Conservation (phyloP, 495 filamentous ascomycete genomes). For the Evansstolkia leycettana region DNA sequence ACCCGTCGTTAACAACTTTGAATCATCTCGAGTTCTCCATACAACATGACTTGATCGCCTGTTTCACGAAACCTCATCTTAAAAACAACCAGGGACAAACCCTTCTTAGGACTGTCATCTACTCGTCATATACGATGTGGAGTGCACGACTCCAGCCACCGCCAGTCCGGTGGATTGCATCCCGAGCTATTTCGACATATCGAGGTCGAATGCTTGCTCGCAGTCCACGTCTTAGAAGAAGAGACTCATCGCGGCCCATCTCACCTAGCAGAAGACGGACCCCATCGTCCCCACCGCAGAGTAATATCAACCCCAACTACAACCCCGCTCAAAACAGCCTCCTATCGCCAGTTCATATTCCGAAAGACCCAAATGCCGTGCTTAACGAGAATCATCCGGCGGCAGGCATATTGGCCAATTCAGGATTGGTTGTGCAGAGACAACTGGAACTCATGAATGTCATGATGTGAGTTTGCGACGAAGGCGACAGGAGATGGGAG, state of each 20-base stretch:
- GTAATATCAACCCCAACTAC: conserved; percentile 14
- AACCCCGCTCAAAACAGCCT: conserved; percentile 35
- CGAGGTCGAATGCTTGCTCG: conserved; percentile 15
- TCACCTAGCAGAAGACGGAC: conserved; percentile 3
- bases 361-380: conserved; percentile 49
- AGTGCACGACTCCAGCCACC: conserved; percentile 13
- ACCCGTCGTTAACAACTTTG: too few species aligned
- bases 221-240: conserved; percentile 21
- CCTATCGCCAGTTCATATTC: conserved; percentile 43
- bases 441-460: conserved; percentile 63
- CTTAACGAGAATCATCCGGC: conserved; percentile 52
- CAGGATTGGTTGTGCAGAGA: conserved; percentile 51
- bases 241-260: conserved; percentile 7
- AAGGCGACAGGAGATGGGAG: not conserved
- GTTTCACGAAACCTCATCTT: too few species aligned
- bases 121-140: conserved; percentile 15
- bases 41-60: too few species aligned
- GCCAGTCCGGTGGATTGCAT: conserved; percentile 11
- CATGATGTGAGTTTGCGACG: conserved; percentile 34
- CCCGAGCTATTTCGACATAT: conserved; percentile 20
- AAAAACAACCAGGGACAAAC: too few species aligned
- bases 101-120: too few species aligned
- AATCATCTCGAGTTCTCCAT: too few species aligned
- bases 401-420: conserved; percentile 44
- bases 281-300: conserved; percentile 1